Evolutionary conservation across 2,329 filamentous ascomycete genomes (phyloP).

Genomic region (Aspergillus caelatus): DNA sequence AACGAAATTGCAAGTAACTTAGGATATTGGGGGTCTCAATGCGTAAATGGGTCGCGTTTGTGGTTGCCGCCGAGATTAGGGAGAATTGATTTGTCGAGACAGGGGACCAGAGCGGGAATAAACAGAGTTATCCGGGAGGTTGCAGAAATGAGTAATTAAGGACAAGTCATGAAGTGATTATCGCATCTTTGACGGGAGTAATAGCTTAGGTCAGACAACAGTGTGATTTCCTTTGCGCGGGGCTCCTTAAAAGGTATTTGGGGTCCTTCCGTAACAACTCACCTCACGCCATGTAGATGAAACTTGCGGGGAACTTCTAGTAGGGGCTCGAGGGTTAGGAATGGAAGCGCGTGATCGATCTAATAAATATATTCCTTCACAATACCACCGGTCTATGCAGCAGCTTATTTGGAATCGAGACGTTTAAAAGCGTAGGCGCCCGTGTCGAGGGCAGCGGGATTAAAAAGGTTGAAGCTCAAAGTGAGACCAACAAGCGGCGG

Average conservation of each 20-base stretch:
- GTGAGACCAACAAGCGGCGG: slow-evolving; percentile 40
- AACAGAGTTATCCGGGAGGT: slow-evolving; percentile 6
- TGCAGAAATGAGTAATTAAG: background rate
- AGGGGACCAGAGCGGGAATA: slow-evolving; percentile 2
- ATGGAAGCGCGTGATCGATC: slow-evolving; percentile 17
- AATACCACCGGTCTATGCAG: background rate
- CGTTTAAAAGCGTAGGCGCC: slow-evolving; percentile 14
- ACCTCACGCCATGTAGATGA: slow-evolving; percentile 30
- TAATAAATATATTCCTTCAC: slow-evolving; percentile 1
- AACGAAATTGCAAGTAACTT: background rate
- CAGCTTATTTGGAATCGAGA: background rate
- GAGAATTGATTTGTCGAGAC: background rate
- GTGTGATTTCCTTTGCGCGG: slow-evolving; percentile 16
- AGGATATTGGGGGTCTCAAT: background rate
- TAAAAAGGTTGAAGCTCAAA: slow-evolving; percentile 30
- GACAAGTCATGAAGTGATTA: background rate
- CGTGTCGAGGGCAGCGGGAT: slow-evolving; percentile 21
- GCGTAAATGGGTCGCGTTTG: background rate
- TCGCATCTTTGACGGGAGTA: background rate
- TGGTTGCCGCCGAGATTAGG: background rate
- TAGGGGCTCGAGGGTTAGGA: slow-evolving; percentile 11
- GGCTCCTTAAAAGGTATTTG: slow-evolving; percentile 17
- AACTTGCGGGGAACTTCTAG: slow-evolving; percentile 28
- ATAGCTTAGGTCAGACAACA: slow-evolving; percentile 5
- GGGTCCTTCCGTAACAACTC: slow-evolving; percentile 21